Evolutionary conservation across 768 basidiomycete species (phyloP).

Genomic region (Macrolepiota dolichaula): DNA sequence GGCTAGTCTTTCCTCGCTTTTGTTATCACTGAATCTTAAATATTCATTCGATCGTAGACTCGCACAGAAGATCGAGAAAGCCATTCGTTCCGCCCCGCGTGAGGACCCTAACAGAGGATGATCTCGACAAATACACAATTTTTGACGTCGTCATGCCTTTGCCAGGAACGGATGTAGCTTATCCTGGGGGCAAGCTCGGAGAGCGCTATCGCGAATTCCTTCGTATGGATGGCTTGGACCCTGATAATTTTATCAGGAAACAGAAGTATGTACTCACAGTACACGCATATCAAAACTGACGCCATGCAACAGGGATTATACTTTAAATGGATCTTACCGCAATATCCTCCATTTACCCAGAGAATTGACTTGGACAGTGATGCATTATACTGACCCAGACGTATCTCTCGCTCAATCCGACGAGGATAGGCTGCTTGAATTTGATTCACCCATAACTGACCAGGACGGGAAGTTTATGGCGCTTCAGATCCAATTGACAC

Average conservation of each 20-base stretch:
- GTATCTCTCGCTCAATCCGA: conserved; percentile 91
- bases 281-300: conserved; percentile 3
- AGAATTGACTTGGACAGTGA: conserved; percentile 74
- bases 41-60: conserved; percentile 19
- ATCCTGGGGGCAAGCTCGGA: conserved; percentile 85
- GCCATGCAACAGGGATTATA: conserved; percentile 69
- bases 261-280: conserved; percentile 62
- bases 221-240: conserved; percentile 82
- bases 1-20: conserved; percentile 15
- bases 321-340: conserved; percentile 89
- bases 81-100: conserved; percentile 70
- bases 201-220: conserved; percentile 83
- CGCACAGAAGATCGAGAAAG: conserved; percentile 36
- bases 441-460: conserved; percentile 63
- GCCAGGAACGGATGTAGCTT: conserved; percentile 91
- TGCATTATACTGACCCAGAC: conserved; percentile 92
- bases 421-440: conserved; percentile 85
- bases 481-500: conserved; percentile 77
- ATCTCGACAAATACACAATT: conserved; percentile 79
- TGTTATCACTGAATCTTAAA: not conserved
- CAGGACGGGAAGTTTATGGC: conserved; percentile 84
- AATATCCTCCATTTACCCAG: conserved; percentile 85
- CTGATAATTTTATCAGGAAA: conserved; percentile 83
- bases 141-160: conserved; percentile 98
- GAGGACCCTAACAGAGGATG: conserved; percentile 73